Base-by-base conservation (phyloP, 768 basidiomycete species). In the Infundibulicybe gibba region DNA sequence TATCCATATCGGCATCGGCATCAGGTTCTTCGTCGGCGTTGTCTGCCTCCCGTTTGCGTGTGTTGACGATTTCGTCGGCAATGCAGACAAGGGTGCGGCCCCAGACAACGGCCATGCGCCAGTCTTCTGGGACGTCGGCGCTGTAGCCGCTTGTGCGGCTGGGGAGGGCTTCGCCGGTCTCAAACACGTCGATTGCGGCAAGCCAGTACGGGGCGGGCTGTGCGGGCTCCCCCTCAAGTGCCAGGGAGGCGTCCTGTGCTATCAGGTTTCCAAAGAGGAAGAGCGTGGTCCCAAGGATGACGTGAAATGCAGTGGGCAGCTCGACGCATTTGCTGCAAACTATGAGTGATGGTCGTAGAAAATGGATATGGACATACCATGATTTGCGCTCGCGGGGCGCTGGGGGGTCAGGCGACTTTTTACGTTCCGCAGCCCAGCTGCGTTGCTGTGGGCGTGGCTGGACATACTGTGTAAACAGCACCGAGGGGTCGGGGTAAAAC, bases 131-230 rank as follows among this genome's bases (percentile, higher is more conserved):
- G 20, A 41, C 49, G 42, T 60, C 59, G 38, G 53, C 59, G 13
- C 58, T 59, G 1, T 56, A 54, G 32, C 69, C 69, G 43, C 53
- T 65, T 4, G 66, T 66, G 31, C 71, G 71, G 32, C 71, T 70
- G 0, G 82, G 82, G 6, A 83, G 64, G 52, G 72, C 79, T 55
- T 86, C 83, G 38, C 83, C 83, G 6, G 76, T 79, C 63, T 85
- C 81, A 54, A 87, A 83, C 6, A 83, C 80, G 55, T 85, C 83
- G 44, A 88, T 68, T 1, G 85, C 81, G n/a, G 78, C 74, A 32
- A 83, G 71, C 79, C 81, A 87, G 59, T 84, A 86, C 0, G 76
- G 70, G 3, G 69, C 66, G 11, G 80, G 69, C 2, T 56, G 63
- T 12, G 57, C 55, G 8, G 82, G 83, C 53, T 87, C 84, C 33